phyloP scores from a whole-genome alignment of 2,329 filamentous ascomycete species.

The Podosphaera fusca region DNA sequence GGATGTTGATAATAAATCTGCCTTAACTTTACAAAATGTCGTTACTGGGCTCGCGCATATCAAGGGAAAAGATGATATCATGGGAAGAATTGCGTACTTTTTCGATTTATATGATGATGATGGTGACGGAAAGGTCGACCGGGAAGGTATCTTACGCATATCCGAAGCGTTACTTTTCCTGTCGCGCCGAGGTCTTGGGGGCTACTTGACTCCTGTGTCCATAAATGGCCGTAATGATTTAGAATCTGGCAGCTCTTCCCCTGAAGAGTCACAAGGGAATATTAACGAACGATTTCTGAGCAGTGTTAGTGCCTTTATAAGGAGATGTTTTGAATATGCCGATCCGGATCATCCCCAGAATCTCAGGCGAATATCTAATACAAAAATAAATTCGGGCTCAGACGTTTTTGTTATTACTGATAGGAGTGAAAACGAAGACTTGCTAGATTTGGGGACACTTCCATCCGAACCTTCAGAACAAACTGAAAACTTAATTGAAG shows the following conservation, averaged over 20 bases:
- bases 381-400: conserved; percentile 17
- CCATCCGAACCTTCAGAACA: conserved; percentile 7
- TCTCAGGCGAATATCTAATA: conserved; percentile 19
- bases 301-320: conserved; percentile 86
- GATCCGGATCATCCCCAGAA: conserved; percentile 64
- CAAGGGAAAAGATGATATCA: conserved; percentile 85
- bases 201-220: conserved; percentile 43
- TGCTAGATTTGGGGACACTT: conserved; percentile 31
- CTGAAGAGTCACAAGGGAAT: conserved; percentile 24
- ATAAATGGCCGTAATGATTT: conserved; percentile 26
- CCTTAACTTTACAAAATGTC: conserved; percentile 71
- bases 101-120: conserved; percentile 95
- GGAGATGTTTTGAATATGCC: conserved; percentile 92
- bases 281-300: conserved; percentile 75
- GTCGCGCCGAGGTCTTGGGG: conserved; percentile 67
- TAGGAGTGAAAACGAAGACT: conserved; percentile 38
- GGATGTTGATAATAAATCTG: conserved; percentile 58
- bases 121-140: conserved; percentile 71
- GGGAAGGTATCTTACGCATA: conserved; percentile 84
- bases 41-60: conserved; percentile 76
- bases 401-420: conserved; percentile 56
- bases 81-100: conserved; percentile 94
- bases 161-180: conserved; percentile 86
- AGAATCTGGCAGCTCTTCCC: conserved; percentile 17
- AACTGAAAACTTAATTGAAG: not conserved